These are phyloP conservation scores for Didymella arachidicola DNA, from an alignment of 2,329 filamentous ascomycete species.

Conservation along the genomic window DNA sequence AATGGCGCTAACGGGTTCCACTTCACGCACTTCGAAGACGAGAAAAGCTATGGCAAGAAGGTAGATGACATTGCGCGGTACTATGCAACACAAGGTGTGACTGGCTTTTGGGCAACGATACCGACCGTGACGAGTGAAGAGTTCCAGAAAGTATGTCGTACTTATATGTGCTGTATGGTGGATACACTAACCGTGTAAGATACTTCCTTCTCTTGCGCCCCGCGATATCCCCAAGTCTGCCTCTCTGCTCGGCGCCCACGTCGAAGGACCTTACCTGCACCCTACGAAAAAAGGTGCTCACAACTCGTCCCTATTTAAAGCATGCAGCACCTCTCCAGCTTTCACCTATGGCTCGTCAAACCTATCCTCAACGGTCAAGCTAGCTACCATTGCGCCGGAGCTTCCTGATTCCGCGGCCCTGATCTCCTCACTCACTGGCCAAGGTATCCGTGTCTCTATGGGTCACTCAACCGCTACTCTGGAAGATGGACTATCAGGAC, in stretches of 20 bases:
- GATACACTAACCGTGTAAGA: conserved; percentile 43
- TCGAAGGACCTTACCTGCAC: conserved; percentile 64
- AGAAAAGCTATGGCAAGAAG: conserved; percentile 53
- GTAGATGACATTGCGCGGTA: conserved; percentile 58
- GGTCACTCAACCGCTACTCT: conserved; percentile 62
- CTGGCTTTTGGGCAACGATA: conserved; percentile 63
- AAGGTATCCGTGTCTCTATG: conserved; percentile 57
- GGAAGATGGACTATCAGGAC: conserved; percentile 55
- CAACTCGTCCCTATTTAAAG: conserved; percentile 55
- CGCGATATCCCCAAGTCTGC: conserved; percentile 54
- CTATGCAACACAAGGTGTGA: conserved; percentile 61
- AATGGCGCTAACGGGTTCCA: conserved; percentile 64
- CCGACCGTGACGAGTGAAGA: conserved; percentile 59
- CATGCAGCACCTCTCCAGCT: conserved; percentile 44
- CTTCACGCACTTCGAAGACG: conserved; percentile 60
- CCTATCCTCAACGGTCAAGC: conserved; percentile 53
- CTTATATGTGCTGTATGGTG: background rate
- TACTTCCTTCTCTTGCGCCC: conserved; percentile 58
- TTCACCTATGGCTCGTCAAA: conserved; percentile 58
- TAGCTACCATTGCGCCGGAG: conserved; percentile 63
- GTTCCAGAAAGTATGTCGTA: conserved; percentile 52
- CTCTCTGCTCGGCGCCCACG: conserved; percentile 64
- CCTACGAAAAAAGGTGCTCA: conserved; percentile 64
- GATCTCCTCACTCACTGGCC: conserved; percentile 53
- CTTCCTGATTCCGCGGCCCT: conserved; percentile 53